Conservation (phyloP, 2,329 filamentous ascomycete genomes). For the Colletotrichum navitas region DNA sequence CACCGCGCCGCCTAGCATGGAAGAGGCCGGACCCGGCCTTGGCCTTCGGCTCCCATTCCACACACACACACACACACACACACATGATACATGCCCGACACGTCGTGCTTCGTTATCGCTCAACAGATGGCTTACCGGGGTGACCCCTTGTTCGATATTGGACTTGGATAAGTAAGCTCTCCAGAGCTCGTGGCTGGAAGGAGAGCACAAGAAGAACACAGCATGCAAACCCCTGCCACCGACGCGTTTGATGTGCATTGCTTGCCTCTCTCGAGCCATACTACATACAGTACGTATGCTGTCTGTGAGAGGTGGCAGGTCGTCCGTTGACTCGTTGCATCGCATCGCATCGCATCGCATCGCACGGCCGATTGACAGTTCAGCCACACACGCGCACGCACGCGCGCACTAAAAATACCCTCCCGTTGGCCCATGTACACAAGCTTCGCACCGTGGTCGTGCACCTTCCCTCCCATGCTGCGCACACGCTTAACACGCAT, state of each 20-base stretch:
- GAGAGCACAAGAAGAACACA: background rate
- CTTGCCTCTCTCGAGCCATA: background rate
- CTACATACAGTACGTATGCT: background rate
- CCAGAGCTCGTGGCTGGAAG: background rate
- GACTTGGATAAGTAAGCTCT: background rate
- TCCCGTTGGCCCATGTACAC: background rate
- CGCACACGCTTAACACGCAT: background rate
- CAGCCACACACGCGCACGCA: background rate
- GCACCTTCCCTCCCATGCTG: background rate
- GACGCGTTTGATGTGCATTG: background rate
- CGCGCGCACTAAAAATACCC: background rate
- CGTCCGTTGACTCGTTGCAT: background rate
- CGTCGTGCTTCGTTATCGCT: background rate
- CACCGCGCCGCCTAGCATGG: constrained; percentile 3
- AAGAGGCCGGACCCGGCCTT: background rate
- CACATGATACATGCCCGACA: background rate
- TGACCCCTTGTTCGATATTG: background rate
- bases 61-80: background rate
- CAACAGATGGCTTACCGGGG: background rate
- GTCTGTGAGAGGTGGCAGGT: background rate
- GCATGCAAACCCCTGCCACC: constrained; percentile 12
- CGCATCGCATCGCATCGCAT: background rate
- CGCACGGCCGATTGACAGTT: background rate
- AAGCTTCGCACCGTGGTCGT: constrained; percentile 1
- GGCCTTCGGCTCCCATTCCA: background rate